Conservation (phyloP, 2,329 filamentous ascomycete species). For the Alternaria arbusti region DNA sequence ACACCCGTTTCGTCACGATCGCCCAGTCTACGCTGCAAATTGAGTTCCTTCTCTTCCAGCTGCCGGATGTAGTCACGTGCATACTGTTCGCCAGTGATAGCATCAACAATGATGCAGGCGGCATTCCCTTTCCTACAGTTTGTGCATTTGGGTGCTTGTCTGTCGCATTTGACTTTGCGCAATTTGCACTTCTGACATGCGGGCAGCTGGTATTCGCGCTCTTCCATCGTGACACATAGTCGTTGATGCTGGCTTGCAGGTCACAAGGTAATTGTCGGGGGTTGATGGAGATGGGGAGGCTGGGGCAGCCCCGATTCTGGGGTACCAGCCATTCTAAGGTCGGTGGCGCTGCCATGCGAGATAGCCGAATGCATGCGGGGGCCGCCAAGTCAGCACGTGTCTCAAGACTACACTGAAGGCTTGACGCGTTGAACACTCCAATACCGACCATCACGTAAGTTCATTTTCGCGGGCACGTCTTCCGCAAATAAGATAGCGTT, state of each 20-base stretch:
- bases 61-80: slow-evolving; percentile 19
- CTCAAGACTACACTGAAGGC: too few relatives aligned
- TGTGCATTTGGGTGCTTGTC: slow-evolving; percentile 19
- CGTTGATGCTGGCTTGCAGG: background rate
- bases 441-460: background rate
- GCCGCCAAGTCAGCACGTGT: too few relatives aligned
- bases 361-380: background rate
- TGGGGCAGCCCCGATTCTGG: background rate
- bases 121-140: slow-evolving; percentile 17
- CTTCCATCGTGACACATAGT: background rate
- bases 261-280: too few relatives aligned
- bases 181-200: slow-evolving; percentile 22
- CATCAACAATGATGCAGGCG: slow-evolving; percentile 22
- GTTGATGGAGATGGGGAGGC: background rate
- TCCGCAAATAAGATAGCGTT: fast-evolving
- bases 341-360: background rate
- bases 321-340: background rate
- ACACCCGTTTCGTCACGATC: background rate
- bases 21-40: slow-evolving; percentile 3
- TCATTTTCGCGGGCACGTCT: background rate
- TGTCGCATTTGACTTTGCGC: slow-evolving; percentile 22
- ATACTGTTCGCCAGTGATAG: slow-evolving; percentile 16
- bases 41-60: slow-evolving; percentile 15
- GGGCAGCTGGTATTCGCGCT: slow-evolving; percentile 4
- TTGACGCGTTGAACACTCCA: too few relatives aligned